Percentiles rank a stretch among this genome's conserved stretches.
Evolutionary conservation across 345 rosid genomes (phyloP).

Genomic region (Chamaenerion angustifolium): DNA sequence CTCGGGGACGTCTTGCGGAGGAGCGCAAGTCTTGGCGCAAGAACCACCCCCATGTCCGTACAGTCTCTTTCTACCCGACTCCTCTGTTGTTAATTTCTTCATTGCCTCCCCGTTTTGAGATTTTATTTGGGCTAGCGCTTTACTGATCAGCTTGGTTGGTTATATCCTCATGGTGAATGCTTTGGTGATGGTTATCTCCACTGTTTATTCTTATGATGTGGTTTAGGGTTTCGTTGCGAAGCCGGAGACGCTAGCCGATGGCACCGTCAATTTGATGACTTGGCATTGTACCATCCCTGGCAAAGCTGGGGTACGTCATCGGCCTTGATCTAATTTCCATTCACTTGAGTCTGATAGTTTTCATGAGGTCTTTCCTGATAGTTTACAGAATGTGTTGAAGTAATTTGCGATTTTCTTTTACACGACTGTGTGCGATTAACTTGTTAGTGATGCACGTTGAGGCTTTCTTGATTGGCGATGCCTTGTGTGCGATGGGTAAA

Average conservation of each 20-base stretch:
- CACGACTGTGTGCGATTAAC: too few species aligned
- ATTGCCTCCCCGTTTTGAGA: background rate
- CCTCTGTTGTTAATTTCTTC: background rate
- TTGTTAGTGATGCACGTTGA: too few species aligned
- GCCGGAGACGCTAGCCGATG: slow-evolving; percentile 74
- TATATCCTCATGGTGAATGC: background rate
- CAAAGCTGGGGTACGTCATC: slow-evolving; percentile 64
- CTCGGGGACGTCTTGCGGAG: slow-evolving; percentile 89
- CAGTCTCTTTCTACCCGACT: background rate
- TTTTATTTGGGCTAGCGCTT: background rate
- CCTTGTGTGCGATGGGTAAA: too few species aligned
- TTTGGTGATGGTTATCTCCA: background rate
- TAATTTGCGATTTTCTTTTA: too few species aligned
- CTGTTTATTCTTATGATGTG: slow-evolving; percentile 1
- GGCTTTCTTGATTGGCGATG: too few species aligned
- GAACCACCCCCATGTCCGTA: slow-evolving; percentile 89
- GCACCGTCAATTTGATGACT: slow-evolving; percentile 75
- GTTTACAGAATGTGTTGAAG: background rate
- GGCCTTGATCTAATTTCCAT: background rate
- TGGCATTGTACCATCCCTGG: slow-evolving; percentile 99
- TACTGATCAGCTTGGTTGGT: background rate
- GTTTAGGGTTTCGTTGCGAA: slow-evolving; percentile 94
- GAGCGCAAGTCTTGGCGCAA: slow-evolving; percentile 94
- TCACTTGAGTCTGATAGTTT: background rate
- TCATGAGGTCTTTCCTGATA: background rate